Conservation (phyloP, 2,329 filamentous ascomycete species). For the Penicillium polonicum region DNA sequence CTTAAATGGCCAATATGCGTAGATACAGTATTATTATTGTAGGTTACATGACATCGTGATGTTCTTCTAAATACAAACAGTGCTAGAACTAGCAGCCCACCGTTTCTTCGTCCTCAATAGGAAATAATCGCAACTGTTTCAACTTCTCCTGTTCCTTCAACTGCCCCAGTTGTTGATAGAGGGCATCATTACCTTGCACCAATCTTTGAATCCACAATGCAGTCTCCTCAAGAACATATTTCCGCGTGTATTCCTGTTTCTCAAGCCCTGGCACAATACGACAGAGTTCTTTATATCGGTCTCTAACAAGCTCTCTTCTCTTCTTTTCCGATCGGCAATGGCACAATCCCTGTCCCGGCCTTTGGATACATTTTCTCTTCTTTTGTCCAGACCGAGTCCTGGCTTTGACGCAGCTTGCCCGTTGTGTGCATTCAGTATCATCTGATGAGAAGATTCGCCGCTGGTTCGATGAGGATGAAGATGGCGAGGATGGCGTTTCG, state of each 20-base stretch:
- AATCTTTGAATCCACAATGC: conserved; percentile 14
- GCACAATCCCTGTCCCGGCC: conserved; percentile 20
- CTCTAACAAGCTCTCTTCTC: conserved; percentile 17
- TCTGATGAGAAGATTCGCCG: not conserved
- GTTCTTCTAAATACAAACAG: not conserved
- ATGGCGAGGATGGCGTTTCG: not conserved
- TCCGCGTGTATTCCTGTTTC: conserved; percentile 19
- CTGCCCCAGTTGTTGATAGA: conserved; percentile 9
- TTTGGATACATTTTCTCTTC: conserved; percentile 24
- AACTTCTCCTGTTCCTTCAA: conserved; percentile 5
- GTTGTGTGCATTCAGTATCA: not conserved
- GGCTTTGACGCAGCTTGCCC: conserved; percentile 1
- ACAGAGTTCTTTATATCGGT: conserved; percentile 18
- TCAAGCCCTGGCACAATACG: conserved; percentile 16
- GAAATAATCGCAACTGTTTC: not conserved
- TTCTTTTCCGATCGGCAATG: conserved; percentile 26
- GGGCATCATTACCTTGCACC: conserved; percentile 12
- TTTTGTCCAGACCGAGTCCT: not conserved
- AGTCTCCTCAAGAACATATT: conserved; percentile 19
- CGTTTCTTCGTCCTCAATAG: conserved; percentile 1
- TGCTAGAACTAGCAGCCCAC: not conserved
- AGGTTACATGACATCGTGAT: not conserved
- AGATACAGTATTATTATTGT: not conserved
- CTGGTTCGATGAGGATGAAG: conserved; percentile 1
- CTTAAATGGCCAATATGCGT: not conserved